These are phyloP conservation scores for Phytophthora boehmeriae DNA, from an alignment of 352 stramenopile species.

Conservation along the genomic window DNA sequence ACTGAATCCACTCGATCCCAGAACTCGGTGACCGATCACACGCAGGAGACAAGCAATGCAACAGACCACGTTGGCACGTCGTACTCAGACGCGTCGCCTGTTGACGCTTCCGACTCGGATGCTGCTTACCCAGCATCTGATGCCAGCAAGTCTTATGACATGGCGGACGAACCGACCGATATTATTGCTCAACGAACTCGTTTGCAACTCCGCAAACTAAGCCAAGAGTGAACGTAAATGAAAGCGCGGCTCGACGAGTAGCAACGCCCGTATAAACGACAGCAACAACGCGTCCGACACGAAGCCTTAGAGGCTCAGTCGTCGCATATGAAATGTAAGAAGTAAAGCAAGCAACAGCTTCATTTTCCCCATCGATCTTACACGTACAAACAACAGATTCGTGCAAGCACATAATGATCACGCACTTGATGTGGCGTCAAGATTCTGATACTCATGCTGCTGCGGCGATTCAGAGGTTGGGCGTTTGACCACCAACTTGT, in stretches of 20 bases:
- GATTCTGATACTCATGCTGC: constrained; percentile 33
- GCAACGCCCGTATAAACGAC: constrained; percentile 25
- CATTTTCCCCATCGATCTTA: constrained; percentile 19
- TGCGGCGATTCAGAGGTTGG: constrained; percentile 17
- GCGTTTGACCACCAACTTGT: constrained; percentile 86
- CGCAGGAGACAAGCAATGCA: constrained; percentile 7
- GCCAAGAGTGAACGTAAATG: constrained; percentile 13
- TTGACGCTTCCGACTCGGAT: background rate
- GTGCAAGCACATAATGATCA: constrained; percentile 24
- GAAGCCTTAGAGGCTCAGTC: constrained; percentile 6
- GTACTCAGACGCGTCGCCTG: constrained; percentile 12
- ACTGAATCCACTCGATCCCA: background rate
- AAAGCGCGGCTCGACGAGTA: constrained; percentile 11
- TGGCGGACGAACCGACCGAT: constrained; percentile 19
- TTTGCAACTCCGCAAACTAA: constrained; percentile 13
- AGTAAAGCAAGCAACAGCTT: constrained; percentile 27
- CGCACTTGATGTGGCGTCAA: constrained; percentile 31
- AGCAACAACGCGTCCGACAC: constrained; percentile 6
- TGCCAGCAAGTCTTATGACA: constrained; percentile 7
- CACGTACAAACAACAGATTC: constrained; percentile 26
- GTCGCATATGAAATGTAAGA: constrained; percentile 11
- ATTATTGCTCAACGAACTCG: constrained; percentile 22
- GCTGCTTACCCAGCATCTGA: background rate
- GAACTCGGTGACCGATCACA: constrained; percentile 7
- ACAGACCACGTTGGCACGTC: constrained; percentile 12